Conservation (phyloP, 176 grass and related monocot genomes). For the Hsuehochloa calcarea region DNA sequence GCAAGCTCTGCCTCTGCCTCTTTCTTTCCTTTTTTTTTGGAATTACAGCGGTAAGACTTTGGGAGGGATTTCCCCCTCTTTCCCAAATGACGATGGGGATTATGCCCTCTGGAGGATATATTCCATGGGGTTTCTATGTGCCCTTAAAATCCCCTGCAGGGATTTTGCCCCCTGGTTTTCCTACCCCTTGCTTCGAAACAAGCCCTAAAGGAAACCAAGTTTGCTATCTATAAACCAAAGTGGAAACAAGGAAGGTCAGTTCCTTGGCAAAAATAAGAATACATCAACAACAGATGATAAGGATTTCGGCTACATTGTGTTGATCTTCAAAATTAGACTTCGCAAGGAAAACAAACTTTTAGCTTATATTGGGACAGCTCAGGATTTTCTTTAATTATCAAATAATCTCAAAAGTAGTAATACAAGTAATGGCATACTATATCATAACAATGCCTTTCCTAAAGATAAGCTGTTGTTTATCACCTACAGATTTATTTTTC, state of each 20-base stretch:
- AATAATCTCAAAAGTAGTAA: neutral
- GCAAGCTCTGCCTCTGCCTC: too few relatives aligned
- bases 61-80: too few relatives aligned
- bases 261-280: neutral
- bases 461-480: neutral
- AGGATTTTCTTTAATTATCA: neutral
- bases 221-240: neutral
- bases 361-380: neutral
- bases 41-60: too few relatives aligned
- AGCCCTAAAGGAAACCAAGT: neutral
- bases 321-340: neutral
- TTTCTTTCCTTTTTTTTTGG: too few relatives aligned
- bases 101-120: too few relatives aligned
- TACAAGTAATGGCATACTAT: neutral
- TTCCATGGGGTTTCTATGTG: too few relatives aligned
- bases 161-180: too few relatives aligned
- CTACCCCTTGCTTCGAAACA: too few relatives aligned
- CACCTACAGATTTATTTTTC: slow-evolving; percentile 14
- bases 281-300: neutral
- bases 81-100: too few relatives aligned
- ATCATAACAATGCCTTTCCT: neutral
- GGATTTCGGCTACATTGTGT: neutral
- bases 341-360: neutral
- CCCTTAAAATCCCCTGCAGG: too few relatives aligned
- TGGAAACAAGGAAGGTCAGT: neutral